phyloP scores from a whole-genome alignment of 495 filamentous ascomycete species.

The Aspergillus leporis region DNA sequence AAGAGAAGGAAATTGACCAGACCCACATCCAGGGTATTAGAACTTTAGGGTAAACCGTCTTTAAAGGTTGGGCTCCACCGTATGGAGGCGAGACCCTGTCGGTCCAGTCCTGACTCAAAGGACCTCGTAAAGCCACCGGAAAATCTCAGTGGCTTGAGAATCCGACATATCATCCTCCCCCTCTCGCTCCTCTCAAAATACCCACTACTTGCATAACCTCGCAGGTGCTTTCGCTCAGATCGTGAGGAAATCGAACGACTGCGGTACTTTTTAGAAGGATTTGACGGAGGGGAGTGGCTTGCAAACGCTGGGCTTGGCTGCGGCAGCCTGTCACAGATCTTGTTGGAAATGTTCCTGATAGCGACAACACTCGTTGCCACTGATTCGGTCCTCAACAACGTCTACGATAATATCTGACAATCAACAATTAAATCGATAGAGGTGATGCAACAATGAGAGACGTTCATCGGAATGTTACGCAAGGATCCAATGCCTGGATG shows the following conservation, averaged over 20 bases:
- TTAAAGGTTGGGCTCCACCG: neutral
- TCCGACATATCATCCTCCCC: neutral
- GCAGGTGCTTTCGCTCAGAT: too few species aligned
- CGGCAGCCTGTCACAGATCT: neutral
- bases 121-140: neutral
- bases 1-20: neutral
- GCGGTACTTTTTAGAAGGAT: too few species aligned
- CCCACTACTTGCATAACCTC: too few species aligned
- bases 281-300: too few species aligned
- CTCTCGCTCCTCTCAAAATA: neutral
- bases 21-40: neutral
- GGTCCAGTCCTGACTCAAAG: neutral
- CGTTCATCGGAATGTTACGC: neutral
- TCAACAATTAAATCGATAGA: neutral
- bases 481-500: slow-evolving; percentile 6
- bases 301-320: too few species aligned
- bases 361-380: neutral
- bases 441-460: neutral
- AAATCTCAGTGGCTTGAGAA: neutral
- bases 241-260: too few species aligned
- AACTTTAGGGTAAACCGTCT: neutral
- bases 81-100: neutral
- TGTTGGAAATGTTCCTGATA: neutral
- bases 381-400: neutral
- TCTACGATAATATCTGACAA: neutral